phyloP scores from a whole-genome alignment of 176 grass and related monocot species.

The Echinochloa phyllopogon region DNA sequence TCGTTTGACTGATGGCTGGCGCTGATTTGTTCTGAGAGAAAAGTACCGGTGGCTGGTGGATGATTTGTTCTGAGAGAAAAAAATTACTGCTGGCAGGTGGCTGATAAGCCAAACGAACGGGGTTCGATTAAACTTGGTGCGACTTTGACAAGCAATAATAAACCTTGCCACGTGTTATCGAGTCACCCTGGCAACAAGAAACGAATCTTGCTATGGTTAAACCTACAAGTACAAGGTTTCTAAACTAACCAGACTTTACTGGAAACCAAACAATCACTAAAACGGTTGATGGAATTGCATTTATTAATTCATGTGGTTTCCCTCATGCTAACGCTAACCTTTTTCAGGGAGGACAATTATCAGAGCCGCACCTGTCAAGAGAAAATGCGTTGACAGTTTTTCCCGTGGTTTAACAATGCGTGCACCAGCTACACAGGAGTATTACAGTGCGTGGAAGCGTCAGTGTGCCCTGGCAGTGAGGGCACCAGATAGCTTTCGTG shows the following conservation, averaged over 20 bases:
- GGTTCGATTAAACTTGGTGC: no score
- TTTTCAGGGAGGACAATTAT: neutral
- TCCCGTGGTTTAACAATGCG: neutral
- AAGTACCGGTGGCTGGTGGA: no score
- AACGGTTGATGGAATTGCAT: neutral
- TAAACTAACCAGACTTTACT: neutral
- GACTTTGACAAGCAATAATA: neutral
- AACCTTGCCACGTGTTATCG: neutral
- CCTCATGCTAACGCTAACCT: neutral
- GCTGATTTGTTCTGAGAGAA: no score
- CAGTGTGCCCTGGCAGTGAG: neutral
- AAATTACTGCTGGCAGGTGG: no score
- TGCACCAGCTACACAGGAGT: neutral
- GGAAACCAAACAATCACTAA: neutral
- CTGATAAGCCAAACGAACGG: no score
- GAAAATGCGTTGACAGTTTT: neutral
- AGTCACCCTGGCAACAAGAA: neutral
- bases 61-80: no score
- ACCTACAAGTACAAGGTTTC: neutral
- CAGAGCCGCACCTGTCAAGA: neutral
- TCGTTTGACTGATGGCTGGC: no score
- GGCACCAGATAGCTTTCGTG: constrained; percentile 1
- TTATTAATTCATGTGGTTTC: neutral
- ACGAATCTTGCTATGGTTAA: neutral
- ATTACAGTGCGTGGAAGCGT: neutral